Percentiles rank a stretch among this genome's conserved stretches.
phyloP scores from a whole-genome alignment of 805 yeast species.

The Blastobotrys attinorum region DNA sequence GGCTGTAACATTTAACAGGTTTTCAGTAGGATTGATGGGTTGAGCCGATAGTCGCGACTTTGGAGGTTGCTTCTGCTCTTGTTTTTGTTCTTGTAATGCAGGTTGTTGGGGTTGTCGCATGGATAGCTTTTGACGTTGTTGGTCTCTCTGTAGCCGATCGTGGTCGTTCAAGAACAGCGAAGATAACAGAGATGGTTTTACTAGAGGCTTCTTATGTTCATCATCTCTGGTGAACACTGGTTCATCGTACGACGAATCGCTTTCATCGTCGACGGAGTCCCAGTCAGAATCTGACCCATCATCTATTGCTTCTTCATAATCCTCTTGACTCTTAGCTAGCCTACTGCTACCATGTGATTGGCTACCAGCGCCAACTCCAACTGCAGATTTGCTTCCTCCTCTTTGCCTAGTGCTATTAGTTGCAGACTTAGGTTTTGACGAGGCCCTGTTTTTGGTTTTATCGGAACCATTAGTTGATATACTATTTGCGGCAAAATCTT shows the following conservation, averaged over 20 bases:
- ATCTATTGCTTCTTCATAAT: slow-evolving; percentile 17
- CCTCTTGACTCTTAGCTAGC: slow-evolving; percentile 12
- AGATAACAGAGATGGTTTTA: slow-evolving; percentile 32
- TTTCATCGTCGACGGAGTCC: slow-evolving; percentile 32
- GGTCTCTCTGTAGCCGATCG: slow-evolving; percentile 17
- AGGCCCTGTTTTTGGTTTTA: not conserved
- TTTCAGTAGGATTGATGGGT: slow-evolving; percentile 11
- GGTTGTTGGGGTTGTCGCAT: not conserved
- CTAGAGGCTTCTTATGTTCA: slow-evolving; percentile 23
- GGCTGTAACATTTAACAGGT: slow-evolving; percentile 15
- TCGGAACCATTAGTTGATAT: slow-evolving; percentile 14
- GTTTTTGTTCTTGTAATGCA: slow-evolving; percentile 9
- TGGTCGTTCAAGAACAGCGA: slow-evolving; percentile 29
- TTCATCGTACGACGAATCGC: slow-evolving; percentile 26
- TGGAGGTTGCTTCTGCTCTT: slow-evolving; percentile 1
- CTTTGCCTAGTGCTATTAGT: not conserved
- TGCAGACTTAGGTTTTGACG: not conserved
- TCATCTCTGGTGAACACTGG: slow-evolving; percentile 24
- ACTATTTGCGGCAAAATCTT: slow-evolving; percentile 21
- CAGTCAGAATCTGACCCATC: slow-evolving; percentile 30
- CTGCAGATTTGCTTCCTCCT: slow-evolving; percentile 1
- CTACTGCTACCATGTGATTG: too few relatives aligned
- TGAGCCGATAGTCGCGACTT: slow-evolving; percentile 1
- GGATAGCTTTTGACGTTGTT: slow-evolving; percentile 7
- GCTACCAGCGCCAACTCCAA: not conserved